Evolutionary conservation across 805 yeast species (phyloP), one percentile per base, ranked within the genome.

Genomic region (Barnettozyma californica): DNA sequence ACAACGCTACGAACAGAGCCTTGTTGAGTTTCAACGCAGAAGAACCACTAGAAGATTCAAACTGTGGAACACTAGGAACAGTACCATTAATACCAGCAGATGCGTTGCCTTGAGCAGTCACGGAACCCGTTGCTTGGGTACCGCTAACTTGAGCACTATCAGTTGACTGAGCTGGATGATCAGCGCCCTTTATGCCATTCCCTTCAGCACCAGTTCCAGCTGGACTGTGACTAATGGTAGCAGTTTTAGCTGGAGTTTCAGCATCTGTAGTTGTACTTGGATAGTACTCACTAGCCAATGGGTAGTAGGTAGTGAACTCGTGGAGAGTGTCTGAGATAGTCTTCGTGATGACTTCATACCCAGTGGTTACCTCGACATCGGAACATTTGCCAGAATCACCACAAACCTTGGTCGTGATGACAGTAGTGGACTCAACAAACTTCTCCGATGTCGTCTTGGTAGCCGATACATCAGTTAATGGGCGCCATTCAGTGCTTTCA

Each of bases 251-350:
- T 9, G 21, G 10, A 38, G 35, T 14, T 18, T 34, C 27, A 35
- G 38, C 18, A 35, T 18, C 38, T 18, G 38, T 20, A 10, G 21
- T 9, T 9, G 38, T 35, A 35, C 21, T 19, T 5, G 19, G 9
- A 11, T 10, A 19, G 21, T 35, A 35, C 13, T 11, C 41, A 21
- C 16, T 37, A 14, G 9, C 41, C 16, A 37, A 13, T 37, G 48
- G 20, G 25, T 41, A 16, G 36, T 40, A 45, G 2, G 44, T 45
- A 7, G 44, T 45, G 16, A 45, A 45, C 33, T 40, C 43, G 33
- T 40, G 33, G 34, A 41, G 36, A 10, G 44, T 19, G 14, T 44
- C 48, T 5, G 37, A 25, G 38, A 46, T 35, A 8, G 48, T 46
- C 41, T 41, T 46, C 5, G 40, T 35, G 23, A 46, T 26, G 11